phyloP scores from a whole-genome alignment of 768 basidiomycete genomes.

The Boletus subparvulus region DNA sequence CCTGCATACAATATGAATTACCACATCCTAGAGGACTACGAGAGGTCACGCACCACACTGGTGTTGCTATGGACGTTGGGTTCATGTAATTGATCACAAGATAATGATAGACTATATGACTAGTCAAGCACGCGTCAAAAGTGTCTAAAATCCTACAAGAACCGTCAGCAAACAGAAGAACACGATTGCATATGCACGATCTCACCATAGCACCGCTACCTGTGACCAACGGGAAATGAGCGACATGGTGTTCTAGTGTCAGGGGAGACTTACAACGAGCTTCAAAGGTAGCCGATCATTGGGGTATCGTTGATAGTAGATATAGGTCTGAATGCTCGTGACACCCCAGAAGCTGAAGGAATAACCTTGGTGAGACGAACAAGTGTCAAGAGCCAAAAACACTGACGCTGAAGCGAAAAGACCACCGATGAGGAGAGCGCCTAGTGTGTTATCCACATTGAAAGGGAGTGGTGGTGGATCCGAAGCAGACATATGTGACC shows the following conservation, averaged over 20 bases:
- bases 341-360: slow-evolving; percentile 55
- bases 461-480: slow-evolving; percentile 24
- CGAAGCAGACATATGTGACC: slow-evolving; percentile 11
- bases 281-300: slow-evolving; percentile 38
- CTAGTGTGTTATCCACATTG: slow-evolving; percentile 46
- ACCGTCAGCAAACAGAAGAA: background rate
- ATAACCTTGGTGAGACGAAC: background rate
- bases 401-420: slow-evolving; percentile 54
- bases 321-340: slow-evolving; percentile 53
- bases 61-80: slow-evolving; percentile 40
- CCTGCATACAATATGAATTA: slow-evolving; percentile 31
- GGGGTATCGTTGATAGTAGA: slow-evolving; percentile 44
- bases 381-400: background rate
- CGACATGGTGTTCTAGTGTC: slow-evolving; percentile 8
- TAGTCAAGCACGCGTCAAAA: slow-evolving; percentile 51
- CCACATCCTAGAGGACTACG: background rate
- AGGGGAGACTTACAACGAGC: slow-evolving; percentile 34
- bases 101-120: slow-evolving; percentile 59
- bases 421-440: slow-evolving; percentile 54
- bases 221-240: slow-evolving; percentile 39
- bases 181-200: too few relatives aligned
- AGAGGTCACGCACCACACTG: slow-evolving; percentile 44
- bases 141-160: slow-evolving; percentile 47
- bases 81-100: slow-evolving; percentile 56
- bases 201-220: slow-evolving; percentile 19